Percentiles rank a stretch among this genome's conserved stretches.
Evolutionary conservation across 2,329 filamentous ascomycete species (phyloP).

Genomic region (Dothidotthia symphoricarpi): DNA sequence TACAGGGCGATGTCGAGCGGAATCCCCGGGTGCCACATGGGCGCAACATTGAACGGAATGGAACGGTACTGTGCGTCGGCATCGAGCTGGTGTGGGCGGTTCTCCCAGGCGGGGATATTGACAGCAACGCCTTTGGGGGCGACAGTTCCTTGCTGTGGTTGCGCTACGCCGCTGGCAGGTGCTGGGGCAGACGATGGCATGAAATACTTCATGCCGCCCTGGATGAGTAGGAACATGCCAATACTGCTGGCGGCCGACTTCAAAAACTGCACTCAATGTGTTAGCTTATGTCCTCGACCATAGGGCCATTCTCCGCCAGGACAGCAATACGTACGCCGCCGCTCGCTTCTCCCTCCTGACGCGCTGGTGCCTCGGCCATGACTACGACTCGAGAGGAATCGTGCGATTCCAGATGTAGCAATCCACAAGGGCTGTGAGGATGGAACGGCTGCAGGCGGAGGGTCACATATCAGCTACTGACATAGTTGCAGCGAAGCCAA

Average conservation of each 20-base stretch:
- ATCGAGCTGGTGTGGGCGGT: conserved; percentile 48
- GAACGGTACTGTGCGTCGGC: conserved; percentile 57
- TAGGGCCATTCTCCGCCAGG: background rate
- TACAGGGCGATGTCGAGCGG: conserved; percentile 81
- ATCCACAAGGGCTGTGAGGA: conserved; percentile 5
- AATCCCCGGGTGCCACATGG: conserved; percentile 82
- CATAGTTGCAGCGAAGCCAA: background rate
- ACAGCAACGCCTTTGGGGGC: conserved; percentile 25
- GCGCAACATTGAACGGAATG: conserved; percentile 70
- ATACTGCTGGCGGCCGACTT: conserved; percentile 54
- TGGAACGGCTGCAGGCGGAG: background rate
- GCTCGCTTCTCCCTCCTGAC: conserved; percentile 23
- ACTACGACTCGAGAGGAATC: conserved; percentile 13
- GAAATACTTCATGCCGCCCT: conserved; percentile 58
- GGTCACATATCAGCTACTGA: conserved; percentile 1
- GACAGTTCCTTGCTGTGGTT: conserved; percentile 10
- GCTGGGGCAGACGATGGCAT: conserved; percentile 33
- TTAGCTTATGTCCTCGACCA: conserved; percentile 14
- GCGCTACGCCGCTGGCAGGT: conserved; percentile 10
- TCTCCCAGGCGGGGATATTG: conserved; percentile 38
- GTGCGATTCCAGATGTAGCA: conserved; percentile 8
- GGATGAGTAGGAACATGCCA: conserved; percentile 59
- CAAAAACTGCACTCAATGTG: conserved; percentile 25
- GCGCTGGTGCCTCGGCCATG: conserved; percentile 33
- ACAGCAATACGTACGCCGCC: conserved; percentile 22